Evolutionary conservation across 106 monocot genomes (phyloP).

Genomic region (Vanilla planifolia): DNA sequence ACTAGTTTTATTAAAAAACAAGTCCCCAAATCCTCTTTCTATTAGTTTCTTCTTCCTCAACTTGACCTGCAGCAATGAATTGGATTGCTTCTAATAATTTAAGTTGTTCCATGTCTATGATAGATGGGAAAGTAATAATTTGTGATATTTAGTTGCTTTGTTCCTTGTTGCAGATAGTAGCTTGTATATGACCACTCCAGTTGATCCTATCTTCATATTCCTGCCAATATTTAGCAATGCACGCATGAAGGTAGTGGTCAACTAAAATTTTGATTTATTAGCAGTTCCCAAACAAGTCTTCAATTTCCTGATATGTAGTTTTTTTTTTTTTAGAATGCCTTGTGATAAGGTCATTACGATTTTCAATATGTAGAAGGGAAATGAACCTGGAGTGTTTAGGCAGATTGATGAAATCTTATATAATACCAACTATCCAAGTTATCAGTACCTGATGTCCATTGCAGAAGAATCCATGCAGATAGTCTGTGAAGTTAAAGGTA

Average conservation of each 20-base stretch:
- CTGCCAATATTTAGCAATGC: conserved; percentile 77
- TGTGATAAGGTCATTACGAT: not conserved
- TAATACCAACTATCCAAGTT: conserved; percentile 73
- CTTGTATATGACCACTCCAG: conserved; percentile 65
- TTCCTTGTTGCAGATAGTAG: conserved; percentile 68
- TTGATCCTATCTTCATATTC: conserved; percentile 80
- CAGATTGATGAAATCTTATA: conserved; percentile 86
- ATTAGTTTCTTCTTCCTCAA: too few species aligned
- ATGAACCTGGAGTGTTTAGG: conserved; percentile 69
- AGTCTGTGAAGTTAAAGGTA: conserved; percentile 91
- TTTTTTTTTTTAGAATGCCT: not conserved
- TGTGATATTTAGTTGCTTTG: not conserved
- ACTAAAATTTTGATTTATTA: not conserved
- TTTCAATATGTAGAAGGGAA: conserved; percentile 56
- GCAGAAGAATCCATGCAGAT: conserved; percentile 62
- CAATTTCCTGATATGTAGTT: not conserved
- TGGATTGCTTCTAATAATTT: too few species aligned
- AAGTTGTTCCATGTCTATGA: too few species aligned
- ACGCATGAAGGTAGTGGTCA: conserved; percentile 59
- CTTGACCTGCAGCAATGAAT: too few species aligned
- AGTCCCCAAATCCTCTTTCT: too few species aligned
- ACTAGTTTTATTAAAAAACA: too few species aligned
- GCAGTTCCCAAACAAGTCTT: not conserved
- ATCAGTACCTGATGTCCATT: conserved; percentile 43
- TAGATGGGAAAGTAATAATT: too few species aligned